Evolutionary conservation across 2,329 filamentous ascomycete genomes (phyloP).

Genomic region (Fusarium sp.): DNA sequence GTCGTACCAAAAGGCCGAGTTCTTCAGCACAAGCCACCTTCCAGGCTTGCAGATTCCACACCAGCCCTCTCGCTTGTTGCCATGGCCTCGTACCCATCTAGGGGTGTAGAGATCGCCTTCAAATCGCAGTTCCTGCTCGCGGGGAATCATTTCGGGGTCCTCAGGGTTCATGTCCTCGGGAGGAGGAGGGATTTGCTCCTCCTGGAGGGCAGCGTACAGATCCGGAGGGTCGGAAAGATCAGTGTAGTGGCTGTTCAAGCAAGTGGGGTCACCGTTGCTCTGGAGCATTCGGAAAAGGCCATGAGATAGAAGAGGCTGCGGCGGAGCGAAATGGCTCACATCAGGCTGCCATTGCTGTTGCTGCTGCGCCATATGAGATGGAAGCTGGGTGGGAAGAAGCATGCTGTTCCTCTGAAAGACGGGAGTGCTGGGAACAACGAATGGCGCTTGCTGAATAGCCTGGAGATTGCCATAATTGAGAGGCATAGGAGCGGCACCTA

Average conservation of each 20-base stretch:
- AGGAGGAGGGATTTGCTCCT: conserved; percentile 79
- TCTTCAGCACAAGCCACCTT: conserved; percentile 88
- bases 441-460: conserved; percentile 67
- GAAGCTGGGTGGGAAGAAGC: conserved; percentile 64
- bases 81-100: conserved; percentile 85
- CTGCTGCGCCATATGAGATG: conserved; percentile 66
- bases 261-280: conserved; percentile 78
- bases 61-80: conserved; percentile 90
- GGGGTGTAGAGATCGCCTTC: conserved; percentile 87
- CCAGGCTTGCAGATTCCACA: conserved; percentile 90
- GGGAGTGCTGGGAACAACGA: conserved; percentile 65
- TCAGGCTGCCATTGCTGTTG: conserved; percentile 64
- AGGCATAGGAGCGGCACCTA: conserved; percentile 62
- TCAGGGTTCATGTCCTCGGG: conserved; percentile 85
- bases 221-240: conserved; percentile 82
- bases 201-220: conserved; percentile 79
- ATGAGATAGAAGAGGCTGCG: conserved; percentile 75
- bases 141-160: conserved; percentile 80
- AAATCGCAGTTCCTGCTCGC: conserved; percentile 84
- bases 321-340: conserved; percentile 68
- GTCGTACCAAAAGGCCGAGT: conserved; percentile 94
- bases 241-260: conserved; percentile 76
- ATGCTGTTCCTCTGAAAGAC: conserved; percentile 69
- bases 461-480: conserved; percentile 69
- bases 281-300: conserved; percentile 80